Evolutionary conservation across 768 basidiomycete species (phyloP), one percentile per base, ranked within the genome.

Genomic region (Pisolithus orientalis): DNA sequence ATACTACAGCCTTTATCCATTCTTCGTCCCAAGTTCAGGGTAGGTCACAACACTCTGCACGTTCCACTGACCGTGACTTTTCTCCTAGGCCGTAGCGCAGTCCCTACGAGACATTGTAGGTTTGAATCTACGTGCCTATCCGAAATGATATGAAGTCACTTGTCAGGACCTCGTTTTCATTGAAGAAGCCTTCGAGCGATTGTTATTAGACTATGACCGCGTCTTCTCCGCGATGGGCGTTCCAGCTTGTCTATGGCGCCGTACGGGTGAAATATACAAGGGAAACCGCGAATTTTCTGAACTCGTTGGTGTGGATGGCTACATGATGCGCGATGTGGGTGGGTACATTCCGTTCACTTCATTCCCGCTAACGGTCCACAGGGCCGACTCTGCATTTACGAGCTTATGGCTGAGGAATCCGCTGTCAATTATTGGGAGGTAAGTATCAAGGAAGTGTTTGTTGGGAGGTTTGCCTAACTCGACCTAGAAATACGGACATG

Each of bases 401-500:
- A 98, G 67, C 80, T 98, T 45, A 96, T 99, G 94, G 88, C 94
- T 1, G 95, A 99, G 68, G 94, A 95, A 65, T 87, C 85, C 1
- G 93, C 94, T 3, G 94, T 96, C 39, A 93, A 94, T 65, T 97
- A 96, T 62, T 97, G 93, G 92, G 94, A 98, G 83, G 92, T 87
- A 34, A 39, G 78, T 60, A 21, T 25, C 40, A 5, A 17, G 37
- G 31, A 6, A 21, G 27, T 27, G n/a, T 39, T 32, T 10, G 9
- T 7, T 16, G 27, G 25, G 13, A 47, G 25, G 56, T 32, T 6
- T 44, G 5, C 28, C 5, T n/a, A 28, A 45, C 16, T 16, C 34
- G 6, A 17, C 8, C n/a, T 66, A 93, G 89, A 94, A 96, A 86
- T 96, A 96, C 62, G 93, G 92, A 51, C 83, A 88, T 52, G 90